Base-by-base conservation (phyloP, 257 asterid species). In the Solanum neorickii region DNA sequence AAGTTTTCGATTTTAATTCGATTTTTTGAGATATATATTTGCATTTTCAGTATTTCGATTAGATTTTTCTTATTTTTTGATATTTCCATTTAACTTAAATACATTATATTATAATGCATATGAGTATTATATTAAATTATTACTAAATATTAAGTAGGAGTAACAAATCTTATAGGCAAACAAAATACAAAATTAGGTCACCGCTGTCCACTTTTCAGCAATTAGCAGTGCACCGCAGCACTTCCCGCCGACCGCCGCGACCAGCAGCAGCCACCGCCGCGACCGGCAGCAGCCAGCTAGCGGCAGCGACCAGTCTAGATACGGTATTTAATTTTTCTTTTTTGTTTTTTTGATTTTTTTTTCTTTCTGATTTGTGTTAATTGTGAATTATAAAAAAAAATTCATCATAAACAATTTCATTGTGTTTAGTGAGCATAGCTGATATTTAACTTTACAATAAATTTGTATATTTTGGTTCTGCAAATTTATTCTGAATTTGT, bases 51-150 rank as follows among this genome's bases (percentile, higher is more conserved):
- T 16, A 16, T 52, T 52, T 52, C 1, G 0, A 52, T 52, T 16
- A 3, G 3, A 0, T 15, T 5, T 49, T 49, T 0, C 1, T 0
- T 47, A 14, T 47, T 49, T 49, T 15, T 49, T 3, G 0, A 1
- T 49, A 52, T 52, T 52, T 52, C 0, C 1, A 0, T 7, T 52
- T 2, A 52, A 52, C 3, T 1, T 3, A 52, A 52, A 18, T 16
- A 18, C 1, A 7, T 56, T 56, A 52, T 18, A 52, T 52, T 2
- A 2, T 18, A 18, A 52, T 52, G 18, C 18, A 2, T 16, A 52
- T 52, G 6, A 20, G 18, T 52, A 52, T 52, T 21, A 18, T 18
- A 52, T 52, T 18, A 52, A 52, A 52, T 16, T 52, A 52, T 37
- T 37, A 37, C 39, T 16, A 16, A 52, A 52, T 52, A 52, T 6